Evolutionary conservation across 2,329 filamentous ascomycete species (phyloP).

Genomic region (Trichoderma cornu-damae): DNA sequence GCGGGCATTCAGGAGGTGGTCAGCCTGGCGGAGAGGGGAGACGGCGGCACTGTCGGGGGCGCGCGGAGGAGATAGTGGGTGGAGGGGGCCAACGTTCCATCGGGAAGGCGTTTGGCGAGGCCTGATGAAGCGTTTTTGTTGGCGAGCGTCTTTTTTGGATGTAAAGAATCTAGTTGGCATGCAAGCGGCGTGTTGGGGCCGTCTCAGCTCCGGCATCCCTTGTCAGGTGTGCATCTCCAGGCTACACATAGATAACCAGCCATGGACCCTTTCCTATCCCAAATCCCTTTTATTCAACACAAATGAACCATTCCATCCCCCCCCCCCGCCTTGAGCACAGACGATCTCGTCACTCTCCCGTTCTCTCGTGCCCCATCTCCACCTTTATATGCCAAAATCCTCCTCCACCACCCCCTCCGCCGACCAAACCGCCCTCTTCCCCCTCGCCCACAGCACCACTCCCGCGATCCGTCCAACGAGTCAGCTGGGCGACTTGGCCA

Average conservation of each 20-base stretch:
- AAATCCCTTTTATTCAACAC: not conserved
- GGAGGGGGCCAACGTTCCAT: too few relatives aligned
- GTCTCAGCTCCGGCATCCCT: not conserved
- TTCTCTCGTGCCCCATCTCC: not conserved
- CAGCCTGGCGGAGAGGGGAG: conserved; percentile 69
- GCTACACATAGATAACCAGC: too few relatives aligned
- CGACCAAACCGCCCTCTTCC: conserved; percentile 30
- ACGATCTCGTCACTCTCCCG: too few relatives aligned
- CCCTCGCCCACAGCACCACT: conserved; percentile 28
- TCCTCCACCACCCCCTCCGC: conserved; percentile 31
- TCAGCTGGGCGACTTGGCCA: conserved; percentile 45
- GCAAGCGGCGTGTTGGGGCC: not conserved
- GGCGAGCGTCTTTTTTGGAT: too few relatives aligned
- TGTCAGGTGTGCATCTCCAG: too few relatives aligned
- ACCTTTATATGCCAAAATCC: conserved; percentile 15
- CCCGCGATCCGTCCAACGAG: conserved; percentile 29
- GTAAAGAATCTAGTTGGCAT: not conserved
- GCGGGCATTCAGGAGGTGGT: conserved; percentile 94
- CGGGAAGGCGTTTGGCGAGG: too few relatives aligned
- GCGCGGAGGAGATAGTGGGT: conserved; percentile 31
- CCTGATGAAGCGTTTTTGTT: too few relatives aligned
- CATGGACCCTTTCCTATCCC: not conserved
- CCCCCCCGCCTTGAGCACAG: not conserved
- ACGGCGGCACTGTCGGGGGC: conserved; percentile 40
- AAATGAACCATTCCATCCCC: too few relatives aligned